Conservation (phyloP, 2,329 filamentous ascomycete species). For the Bertia moriformis region DNA sequence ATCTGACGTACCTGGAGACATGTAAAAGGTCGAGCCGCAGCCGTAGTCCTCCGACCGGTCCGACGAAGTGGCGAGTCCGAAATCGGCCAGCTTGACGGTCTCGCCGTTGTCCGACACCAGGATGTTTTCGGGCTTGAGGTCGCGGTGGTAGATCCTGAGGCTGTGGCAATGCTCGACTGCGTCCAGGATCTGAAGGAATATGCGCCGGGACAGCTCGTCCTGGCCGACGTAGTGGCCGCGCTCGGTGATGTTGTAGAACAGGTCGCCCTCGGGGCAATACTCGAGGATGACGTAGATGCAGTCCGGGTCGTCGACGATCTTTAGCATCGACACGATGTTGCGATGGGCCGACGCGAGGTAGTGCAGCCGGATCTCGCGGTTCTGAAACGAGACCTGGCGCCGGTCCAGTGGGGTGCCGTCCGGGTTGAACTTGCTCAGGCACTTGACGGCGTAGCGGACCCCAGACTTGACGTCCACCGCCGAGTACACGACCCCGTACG, state of each 20-base stretch:
- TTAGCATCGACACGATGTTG: slow-evolving; percentile 85
- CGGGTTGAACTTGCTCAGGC: slow-evolving; percentile 76
- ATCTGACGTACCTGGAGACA: slow-evolving; percentile 74
- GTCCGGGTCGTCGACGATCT: slow-evolving; percentile 81
- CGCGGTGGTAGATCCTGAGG: slow-evolving; percentile 87
- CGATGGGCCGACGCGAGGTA: slow-evolving; percentile 76
- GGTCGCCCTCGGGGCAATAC: slow-evolving; percentile 89
- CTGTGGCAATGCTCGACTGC: slow-evolving; percentile 91
- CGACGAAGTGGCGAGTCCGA: slow-evolving; percentile 82
- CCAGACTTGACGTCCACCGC: slow-evolving; percentile 72
- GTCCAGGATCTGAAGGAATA: slow-evolving; percentile 90
- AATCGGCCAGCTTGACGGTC: slow-evolving; percentile 91
- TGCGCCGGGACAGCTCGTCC: slow-evolving; percentile 70
- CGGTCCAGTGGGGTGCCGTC: slow-evolving; percentile 61
- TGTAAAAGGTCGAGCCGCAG: slow-evolving; percentile 97
- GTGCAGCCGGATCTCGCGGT: slow-evolving; percentile 83
- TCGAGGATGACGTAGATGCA: slow-evolving; percentile 95
- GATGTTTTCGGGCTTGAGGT: slow-evolving; percentile 97
- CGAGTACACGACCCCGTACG: slow-evolving; percentile 91
- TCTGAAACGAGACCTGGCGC: slow-evolving; percentile 79
- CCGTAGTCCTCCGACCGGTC: slow-evolving; percentile 82
- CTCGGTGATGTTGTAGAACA: slow-evolving; percentile 96
- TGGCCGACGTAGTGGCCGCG: slow-evolving; percentile 84
- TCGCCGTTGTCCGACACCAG: slow-evolving; percentile 76
- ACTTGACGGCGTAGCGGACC: slow-evolving; percentile 85